Evolutionary conservation across 139 green algal genomes (phyloP), one percentile per base, ranked within the genome.

Genomic region (Closterium sp.): DNA sequence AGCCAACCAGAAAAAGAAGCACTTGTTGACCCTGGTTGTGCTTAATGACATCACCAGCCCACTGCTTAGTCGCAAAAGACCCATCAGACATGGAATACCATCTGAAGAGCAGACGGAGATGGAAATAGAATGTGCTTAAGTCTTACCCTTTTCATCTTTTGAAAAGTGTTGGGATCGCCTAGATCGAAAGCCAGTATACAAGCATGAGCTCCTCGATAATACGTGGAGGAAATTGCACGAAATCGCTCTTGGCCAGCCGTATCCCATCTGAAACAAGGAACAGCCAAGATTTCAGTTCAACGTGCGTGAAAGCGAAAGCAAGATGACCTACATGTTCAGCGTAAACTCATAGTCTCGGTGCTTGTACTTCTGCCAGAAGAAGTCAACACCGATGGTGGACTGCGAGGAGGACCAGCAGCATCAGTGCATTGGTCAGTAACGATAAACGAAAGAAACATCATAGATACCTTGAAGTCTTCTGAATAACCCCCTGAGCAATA

Each of bases 241-340:
- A 97, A 98, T 87, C 97, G 95, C 88, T 97, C 96, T 91, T 98
- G 96, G 0, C 97, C 97, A 30, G 96, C 97, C 88, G 97, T 98
- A 86, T 98, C 97, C 96, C 97, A 98, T 70, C 91, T 93, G 86
- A 24, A 79, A 24, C 2, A 4, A 1, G 17, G 2, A 17, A 29
- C 27, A 87, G n/a, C 4, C 85, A 87, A 34, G 32, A 21, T 22
- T 32, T 9, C 28, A 87, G n/a, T 30, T 4, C 85, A 87, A 31
- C n/a, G 10, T 31, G 10, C 21, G 10, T 5, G 85, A 87, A 87
- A 31, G 13, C 2, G 84, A n/a, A 10, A 87, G 85, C n/a, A 70
- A 24, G 21, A 22, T 24, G 28, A 90, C 89, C 50, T 91, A 92
- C 90, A 92, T 92, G 79, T 92, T 85, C 28, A 92, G 90, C 42